Conservation (phyloP, 305 asterid species). For the Fraxinus xanthoxyloides region DNA sequence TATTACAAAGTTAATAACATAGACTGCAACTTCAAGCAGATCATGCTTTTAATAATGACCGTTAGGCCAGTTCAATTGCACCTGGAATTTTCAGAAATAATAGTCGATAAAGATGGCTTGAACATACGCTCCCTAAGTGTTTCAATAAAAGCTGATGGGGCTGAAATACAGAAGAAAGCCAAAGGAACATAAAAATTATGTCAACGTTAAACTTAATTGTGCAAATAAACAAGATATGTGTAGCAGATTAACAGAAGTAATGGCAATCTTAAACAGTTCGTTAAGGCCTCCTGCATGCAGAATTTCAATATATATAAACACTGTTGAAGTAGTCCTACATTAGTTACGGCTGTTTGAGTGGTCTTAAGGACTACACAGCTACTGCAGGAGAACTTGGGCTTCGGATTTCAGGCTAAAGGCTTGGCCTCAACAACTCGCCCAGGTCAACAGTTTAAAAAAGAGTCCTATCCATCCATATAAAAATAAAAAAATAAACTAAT, state of each 20-base stretch:
- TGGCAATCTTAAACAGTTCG: neutral
- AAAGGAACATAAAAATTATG: constrained; percentile 7
- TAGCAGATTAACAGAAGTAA: neutral
- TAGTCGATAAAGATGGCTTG: constrained; percentile 85
- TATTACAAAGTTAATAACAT: constrained; percentile 22
- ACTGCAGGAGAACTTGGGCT: neutral
- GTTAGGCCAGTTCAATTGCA: constrained; percentile 26
- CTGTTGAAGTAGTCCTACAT: neutral
- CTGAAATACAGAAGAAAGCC: constrained; percentile 46
- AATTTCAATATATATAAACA: neutral
- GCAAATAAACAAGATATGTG: neutral
- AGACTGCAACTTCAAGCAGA: constrained; percentile 22
- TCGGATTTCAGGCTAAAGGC: neutral
- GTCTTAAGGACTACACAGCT: neutral
- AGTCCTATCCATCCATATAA: neutral
- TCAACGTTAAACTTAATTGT: constrained; percentile 15
- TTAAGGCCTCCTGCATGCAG: neutral
- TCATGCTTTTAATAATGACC: constrained; percentile 2
- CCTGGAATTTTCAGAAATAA: constrained; percentile 73
- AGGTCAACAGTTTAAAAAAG: neutral
- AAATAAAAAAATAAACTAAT: neutral
- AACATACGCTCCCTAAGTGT: constrained; percentile 89
- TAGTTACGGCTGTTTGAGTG: neutral
- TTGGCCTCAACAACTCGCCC: neutral
- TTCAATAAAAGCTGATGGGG: constrained; percentile 81